Base-by-base conservation (phyloP, 2,329 filamentous ascomycete genomes). In the Pezicula rhizophila region DNA sequence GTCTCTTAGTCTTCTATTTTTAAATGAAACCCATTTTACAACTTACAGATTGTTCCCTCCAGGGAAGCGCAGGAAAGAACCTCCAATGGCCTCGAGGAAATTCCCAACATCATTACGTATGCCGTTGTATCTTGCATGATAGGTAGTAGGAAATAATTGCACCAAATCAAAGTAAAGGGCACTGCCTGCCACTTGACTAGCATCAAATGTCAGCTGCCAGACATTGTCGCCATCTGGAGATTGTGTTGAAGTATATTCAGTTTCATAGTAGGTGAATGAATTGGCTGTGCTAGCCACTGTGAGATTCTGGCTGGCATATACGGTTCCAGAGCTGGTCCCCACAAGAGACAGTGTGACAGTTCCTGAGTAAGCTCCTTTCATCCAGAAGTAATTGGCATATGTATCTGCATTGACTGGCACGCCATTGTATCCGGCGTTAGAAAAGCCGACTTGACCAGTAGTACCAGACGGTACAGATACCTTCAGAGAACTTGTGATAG, bases 11-110 rank as follows among this genome's bases (percentile, higher is more conserved):
- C 3, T 18, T 18, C 18, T 18, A 18, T 18, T 18, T 18, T 18
- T 2, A 18, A 18, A 18, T 18, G 18, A 3, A 18, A 18, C 2
- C 18, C 18, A 34, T 39, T 20, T 10, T 14, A 25, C 1, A 12
- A 54, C 64, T 50, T 61, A 63, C 59, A 84, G 63, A 67, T 80
- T 82, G 59, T 82, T 83, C 7, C 80, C 82, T 4, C 83, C 83
- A 0, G 82, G 82, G 48, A 84, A 77, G 11, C 83, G 74, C 37
- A 86, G 71, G 56, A 84, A 76, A 8, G 71, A 72, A 0, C 76
- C 73, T 44, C 77, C 72, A 2, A 80, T 61, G 8, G 68, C 70
- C 1, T 69, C 72, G 1, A 84, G 62, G 8, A 73, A 70, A 45
- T 76, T 69, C 1, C 72, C 75, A 49, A 84, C 64, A 46, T 83